Evolutionary conservation across 2,329 filamentous ascomycete genomes (phyloP).

Genomic region (Thelonectria blattea): DNA sequence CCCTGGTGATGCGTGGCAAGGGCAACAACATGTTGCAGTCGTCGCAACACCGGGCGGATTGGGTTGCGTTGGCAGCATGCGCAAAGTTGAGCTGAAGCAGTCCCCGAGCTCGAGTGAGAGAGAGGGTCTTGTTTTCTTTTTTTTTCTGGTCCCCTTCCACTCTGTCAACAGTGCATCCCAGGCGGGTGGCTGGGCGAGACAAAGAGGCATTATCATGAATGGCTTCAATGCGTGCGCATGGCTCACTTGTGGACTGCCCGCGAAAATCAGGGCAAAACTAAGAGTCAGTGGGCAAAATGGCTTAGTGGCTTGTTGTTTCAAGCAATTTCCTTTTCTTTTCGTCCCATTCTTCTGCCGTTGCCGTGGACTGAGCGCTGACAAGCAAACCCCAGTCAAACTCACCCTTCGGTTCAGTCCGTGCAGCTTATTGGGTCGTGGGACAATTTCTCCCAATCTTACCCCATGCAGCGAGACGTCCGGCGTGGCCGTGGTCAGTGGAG

Average conservation of each 20-base stretch:
- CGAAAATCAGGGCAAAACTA: constrained; percentile 14
- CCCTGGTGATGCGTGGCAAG: constrained; percentile 9
- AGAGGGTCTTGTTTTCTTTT: constrained; percentile 1
- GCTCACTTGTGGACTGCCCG: constrained; percentile 11
- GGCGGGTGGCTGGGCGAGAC: constrained; percentile 2
- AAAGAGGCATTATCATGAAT: constrained; percentile 1
- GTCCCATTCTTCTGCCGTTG: constrained; percentile 32
- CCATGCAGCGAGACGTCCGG: constrained; percentile 80
- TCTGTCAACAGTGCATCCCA: not conserved
- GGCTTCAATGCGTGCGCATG: not conserved
- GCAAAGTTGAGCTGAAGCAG: constrained; percentile 7
- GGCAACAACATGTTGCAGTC: not conserved
- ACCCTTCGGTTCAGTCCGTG: constrained; percentile 70
- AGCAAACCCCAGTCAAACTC: constrained; percentile 58
- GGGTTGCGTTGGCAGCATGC: constrained; percentile 15
- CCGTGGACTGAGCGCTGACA: constrained; percentile 33
- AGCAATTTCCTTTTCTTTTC: constrained; percentile 36
- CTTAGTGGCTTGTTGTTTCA: constrained; percentile 32
- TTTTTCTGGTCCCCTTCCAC: not conserved
- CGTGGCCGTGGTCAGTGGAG: constrained; percentile 80
- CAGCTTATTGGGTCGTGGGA: constrained; percentile 93
- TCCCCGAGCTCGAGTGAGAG: constrained; percentile 1
- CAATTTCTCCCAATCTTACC: constrained; percentile 82
- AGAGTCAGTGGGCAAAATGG: constrained; percentile 19
- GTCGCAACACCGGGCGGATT: not conserved